Base-by-base conservation (phyloP, 768 basidiomycete species). In the Trametes gibbosa region DNA sequence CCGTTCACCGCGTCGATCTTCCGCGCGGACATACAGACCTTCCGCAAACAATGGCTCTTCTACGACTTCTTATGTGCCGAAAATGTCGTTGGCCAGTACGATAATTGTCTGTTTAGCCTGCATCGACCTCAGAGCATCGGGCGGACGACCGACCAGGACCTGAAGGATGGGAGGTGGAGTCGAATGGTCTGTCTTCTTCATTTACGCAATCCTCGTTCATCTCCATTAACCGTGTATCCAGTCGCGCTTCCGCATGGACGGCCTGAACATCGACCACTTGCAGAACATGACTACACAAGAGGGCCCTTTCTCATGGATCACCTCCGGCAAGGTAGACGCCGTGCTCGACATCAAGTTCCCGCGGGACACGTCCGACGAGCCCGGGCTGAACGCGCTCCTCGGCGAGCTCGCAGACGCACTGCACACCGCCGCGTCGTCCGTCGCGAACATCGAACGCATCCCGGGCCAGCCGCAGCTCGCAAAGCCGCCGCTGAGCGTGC, bases 291-390 rank as follows among this genome's bases (percentile, higher is more conserved):
- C 87, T 4, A 90, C 89, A 2, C 80, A 81, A 53, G 90, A 88
- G 62, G 92, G 94, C 7, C 95, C 95, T 13, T 88, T 98, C 59
- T 95, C 94, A 1, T 99, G 97, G 97, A 94, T 99, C 59, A 95
- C 90, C 0, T 92, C 95, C 0, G 97, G 97, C 42, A 97, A 96
- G 73, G 81, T 97, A 25, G 97, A 99, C 68, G 92, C 94, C 10
- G 97, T 99, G 5, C 82, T 98, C 23, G 97, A 99, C 74, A 95
- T 99, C 75, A 94, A 95, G 69, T 98, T 99, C 73, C 95, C 97
- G 23, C 85, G 85, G 17, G 87, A 92, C 65, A 84, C 84, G 10
- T 70, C 78, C 50, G 87, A 89, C 57, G 82, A 81, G 43, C 83
- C 85, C 17, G 84, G 85, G 17, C 79, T 97, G 65, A 88, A 91